Evolutionary conservation across 192 early-diverging fungal genomes (phyloP).

Genomic region (Backusella parvicylindrica): DNA sequence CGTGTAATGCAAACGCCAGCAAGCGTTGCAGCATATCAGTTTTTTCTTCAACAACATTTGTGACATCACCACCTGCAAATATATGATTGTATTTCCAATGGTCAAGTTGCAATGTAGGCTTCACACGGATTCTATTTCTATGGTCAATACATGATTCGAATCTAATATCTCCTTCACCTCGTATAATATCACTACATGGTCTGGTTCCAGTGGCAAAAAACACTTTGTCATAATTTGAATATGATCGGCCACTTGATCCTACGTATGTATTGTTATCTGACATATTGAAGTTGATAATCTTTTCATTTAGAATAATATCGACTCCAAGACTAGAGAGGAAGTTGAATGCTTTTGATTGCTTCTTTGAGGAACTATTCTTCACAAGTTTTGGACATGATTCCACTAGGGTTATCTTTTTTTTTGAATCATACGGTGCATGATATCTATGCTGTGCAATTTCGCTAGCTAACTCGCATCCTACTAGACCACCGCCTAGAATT

Average conservation of each 20-base stretch:
- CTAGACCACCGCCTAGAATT: conserved; percentile 39
- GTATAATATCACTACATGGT: conserved; percentile 24
- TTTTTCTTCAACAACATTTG: conserved; percentile 41
- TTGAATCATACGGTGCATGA: background rate
- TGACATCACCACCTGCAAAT: conserved; percentile 41
- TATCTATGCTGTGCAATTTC: conserved; percentile 25
- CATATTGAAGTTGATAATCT: conserved; percentile 24
- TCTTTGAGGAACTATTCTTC: conserved; percentile 8
- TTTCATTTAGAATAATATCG: conserved; percentile 23
- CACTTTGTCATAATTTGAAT: conserved; percentile 29
- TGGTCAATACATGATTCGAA: conserved; percentile 26
- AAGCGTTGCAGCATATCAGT: conserved; percentile 37
- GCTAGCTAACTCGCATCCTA: conserved; percentile 44
- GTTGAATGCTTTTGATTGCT: conserved; percentile 3
- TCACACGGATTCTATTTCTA: conserved; percentile 30
- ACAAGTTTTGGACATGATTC: conserved; percentile 24
- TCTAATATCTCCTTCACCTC: background rate
- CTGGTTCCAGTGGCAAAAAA: conserved; percentile 32
- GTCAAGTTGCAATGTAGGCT: conserved; percentile 38
- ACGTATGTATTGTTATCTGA: conserved; percentile 11
- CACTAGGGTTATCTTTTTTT: conserved; percentile 28
- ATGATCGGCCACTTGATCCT: conserved; percentile 23
- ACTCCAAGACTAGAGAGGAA: conserved; percentile 28
- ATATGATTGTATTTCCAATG: conserved; percentile 33
- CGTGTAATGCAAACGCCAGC: conserved; percentile 34